These are phyloP conservation scores for Backusella morwellensis DNA, from an alignment of 192 early-diverging fungal species.

Conservation along the genomic window DNA sequence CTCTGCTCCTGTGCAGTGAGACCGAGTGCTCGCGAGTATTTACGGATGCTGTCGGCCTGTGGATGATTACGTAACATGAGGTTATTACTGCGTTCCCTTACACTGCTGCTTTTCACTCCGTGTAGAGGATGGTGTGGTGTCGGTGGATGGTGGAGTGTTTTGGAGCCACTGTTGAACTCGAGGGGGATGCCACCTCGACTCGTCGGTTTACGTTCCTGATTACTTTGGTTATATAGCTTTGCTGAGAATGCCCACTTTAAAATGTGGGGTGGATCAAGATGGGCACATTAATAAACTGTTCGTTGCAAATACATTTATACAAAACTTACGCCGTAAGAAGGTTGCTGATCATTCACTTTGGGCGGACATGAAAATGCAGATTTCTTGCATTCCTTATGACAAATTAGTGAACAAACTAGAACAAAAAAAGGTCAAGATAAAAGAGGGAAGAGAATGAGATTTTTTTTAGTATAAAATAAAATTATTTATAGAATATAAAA, in stretches of 20 bases:
- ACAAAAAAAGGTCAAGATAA: not conserved
- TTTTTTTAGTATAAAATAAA: not conserved
- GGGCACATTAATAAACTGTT: not conserved
- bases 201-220: not conserved
- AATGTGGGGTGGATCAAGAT: not conserved
- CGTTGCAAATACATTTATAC: not conserved
- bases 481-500: not conserved
- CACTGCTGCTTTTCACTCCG: conserved; percentile 1
- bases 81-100: not conserved
- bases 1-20: conserved; percentile 26
- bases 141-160: not conserved
- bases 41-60: conserved; percentile 23
- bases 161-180: not conserved
- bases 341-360: conserved; percentile 34
- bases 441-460: not conserved
- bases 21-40: conserved; percentile 23
- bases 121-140: not conserved
- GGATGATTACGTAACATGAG: not conserved
- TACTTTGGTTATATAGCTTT: conserved; percentile 25
- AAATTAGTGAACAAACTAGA: conserved; percentile 34
- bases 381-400: conserved; percentile 35
- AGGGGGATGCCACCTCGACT: not conserved
- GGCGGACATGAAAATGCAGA: conserved; percentile 33
- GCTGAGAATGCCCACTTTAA: conserved; percentile 37
- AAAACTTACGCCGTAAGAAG: conserved; percentile 30